Evolutionary conservation across 139 green algal genomes (phyloP), one percentile per base, ranked within the genome.

Genomic region (Chlorella sp.): DNA sequence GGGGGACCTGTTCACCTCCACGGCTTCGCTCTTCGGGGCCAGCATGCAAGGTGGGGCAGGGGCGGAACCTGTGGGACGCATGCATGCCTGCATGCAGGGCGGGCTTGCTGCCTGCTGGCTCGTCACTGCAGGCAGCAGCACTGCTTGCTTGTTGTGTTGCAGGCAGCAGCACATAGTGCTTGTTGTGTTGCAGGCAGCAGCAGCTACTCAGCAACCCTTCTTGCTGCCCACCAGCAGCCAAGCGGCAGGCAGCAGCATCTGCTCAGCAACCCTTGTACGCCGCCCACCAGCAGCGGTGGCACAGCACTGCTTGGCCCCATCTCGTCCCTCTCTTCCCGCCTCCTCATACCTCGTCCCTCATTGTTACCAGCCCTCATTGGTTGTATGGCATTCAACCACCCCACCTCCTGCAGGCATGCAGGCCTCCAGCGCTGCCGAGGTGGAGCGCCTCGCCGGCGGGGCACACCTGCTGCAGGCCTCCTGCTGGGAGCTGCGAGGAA

Each of bases 381-480:
- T n/a, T n/a, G n/a, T n/a, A n/a, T n/a, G n/a, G n/a, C n/a, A n/a
- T n/a, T n/a, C n/a, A n/a, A n/a, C n/a, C n/a, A n/a, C n/a, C 9
- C 48, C 48, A 5, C 48, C 48, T 57, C 19, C 75, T 64, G 85
- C 69, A 73, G 85, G 71, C 85, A 53, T 61, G 71, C 85, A 83
- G 42, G 32, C 69, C 11, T 81, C 89, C 0, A 71, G 53, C 40
- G 90, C 92, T n/a, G 84, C 80, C 1, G 84, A 91, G 48, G 90
- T 93, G 39, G 89, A 93, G 85, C 86, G 88, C 36, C 26, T 92
- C 18, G 88, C 83, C 26, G 94, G 89, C 37, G 83, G 83, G 0
- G 80, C 90, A 2, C 93, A 94, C 81, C 90, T 96, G 88, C 88
- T 95, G 79, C 90, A 89, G 75, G 75, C 89, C 0, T 88, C 90